Evolutionary conservation across 2,329 filamentous ascomycete genomes (phyloP).

Genomic region (Cercospora zeae-maydis): DNA sequence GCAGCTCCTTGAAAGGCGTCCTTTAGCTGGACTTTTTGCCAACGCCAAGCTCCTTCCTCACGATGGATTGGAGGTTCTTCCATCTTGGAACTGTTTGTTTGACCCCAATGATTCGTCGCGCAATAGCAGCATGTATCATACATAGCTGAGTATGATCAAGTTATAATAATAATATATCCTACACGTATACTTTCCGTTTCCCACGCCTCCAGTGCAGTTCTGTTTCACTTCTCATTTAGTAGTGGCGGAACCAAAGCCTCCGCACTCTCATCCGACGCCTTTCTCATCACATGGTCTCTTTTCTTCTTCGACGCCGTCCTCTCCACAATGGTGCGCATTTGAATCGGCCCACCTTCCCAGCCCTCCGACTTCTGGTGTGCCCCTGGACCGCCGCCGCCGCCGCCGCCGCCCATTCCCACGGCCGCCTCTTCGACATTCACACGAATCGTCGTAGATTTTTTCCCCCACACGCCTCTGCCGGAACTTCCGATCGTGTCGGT

Average conservation of each 20-base stretch:
- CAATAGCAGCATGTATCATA: too few relatives aligned
- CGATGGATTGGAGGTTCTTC: too few relatives aligned
- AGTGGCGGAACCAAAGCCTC: neutral
- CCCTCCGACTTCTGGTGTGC: neutral
- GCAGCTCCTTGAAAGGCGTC: too few relatives aligned
- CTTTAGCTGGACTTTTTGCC: too few relatives aligned
- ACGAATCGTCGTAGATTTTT: neutral
- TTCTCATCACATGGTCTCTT: neutral
- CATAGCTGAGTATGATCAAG: too few relatives aligned
- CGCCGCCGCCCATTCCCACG: too few relatives aligned
- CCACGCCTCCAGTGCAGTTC: too few relatives aligned
- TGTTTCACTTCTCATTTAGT: neutral
- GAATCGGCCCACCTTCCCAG: neutral
- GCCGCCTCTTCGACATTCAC: neutral
- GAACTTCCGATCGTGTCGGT: neutral
- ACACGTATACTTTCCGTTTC: too few relatives aligned
- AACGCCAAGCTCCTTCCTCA: too few relatives aligned
- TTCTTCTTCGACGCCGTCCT: neutral
- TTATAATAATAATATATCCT: too few relatives aligned
- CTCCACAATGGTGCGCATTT: slow-evolving; percentile 5
- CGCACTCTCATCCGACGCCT: neutral
- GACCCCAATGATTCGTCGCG: too few relatives aligned
- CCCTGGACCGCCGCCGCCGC: neutral
- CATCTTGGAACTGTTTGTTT: too few relatives aligned
- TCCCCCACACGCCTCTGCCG: neutral